Evolutionary conservation across 2,329 filamentous ascomycete species (phyloP).

Genomic region (Nigrograna mackinnonii): DNA sequence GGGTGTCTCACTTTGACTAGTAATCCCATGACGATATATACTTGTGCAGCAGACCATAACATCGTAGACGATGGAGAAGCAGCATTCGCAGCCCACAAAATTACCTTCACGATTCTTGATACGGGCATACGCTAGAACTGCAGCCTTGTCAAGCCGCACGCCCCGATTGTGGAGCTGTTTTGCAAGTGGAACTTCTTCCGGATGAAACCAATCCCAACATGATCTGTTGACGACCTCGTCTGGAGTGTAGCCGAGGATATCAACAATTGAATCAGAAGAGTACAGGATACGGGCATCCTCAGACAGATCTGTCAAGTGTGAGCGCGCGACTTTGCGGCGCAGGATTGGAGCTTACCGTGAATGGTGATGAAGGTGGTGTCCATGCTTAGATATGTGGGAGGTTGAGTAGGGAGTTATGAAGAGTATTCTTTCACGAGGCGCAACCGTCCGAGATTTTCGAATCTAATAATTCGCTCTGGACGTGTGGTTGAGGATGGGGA

Average conservation of each 20-base stretch:
- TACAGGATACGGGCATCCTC: conserved; percentile 79
- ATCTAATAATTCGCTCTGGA: conserved; percentile 43
- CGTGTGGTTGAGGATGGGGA: conserved; percentile 18
- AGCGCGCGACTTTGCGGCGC: conserved; percentile 8
- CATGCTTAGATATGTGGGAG: conserved; percentile 38
- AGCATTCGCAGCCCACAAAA: conserved; percentile 84
- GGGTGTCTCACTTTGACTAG: conserved; percentile 70
- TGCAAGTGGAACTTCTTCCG: conserved; percentile 77
- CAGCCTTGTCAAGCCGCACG: conserved; percentile 79
- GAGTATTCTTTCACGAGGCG: conserved; percentile 17
- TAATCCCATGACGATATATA: conserved; percentile 70
- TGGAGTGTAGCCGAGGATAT: conserved; percentile 80
- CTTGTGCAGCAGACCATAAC: conserved; percentile 84
- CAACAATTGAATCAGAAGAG: conserved; percentile 79
- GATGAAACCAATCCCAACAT: conserved; percentile 85
- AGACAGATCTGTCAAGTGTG: conserved; percentile 63
- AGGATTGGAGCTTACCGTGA: conserved; percentile 64
- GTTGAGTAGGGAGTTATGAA: conserved; percentile 1
- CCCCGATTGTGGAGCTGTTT: conserved; percentile 73
- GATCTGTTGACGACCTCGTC: conserved; percentile 76
- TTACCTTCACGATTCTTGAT: conserved; percentile 69
- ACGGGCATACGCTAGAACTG: conserved; percentile 78
- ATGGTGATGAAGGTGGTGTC: conserved; percentile 92
- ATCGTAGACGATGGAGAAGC: conserved; percentile 87
- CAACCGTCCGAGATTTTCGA: conserved; percentile 30